phyloP scores from a whole-genome alignment of 1,284 basidiomycete genomes.

The Mycosarcoma mackinlayi region DNA sequence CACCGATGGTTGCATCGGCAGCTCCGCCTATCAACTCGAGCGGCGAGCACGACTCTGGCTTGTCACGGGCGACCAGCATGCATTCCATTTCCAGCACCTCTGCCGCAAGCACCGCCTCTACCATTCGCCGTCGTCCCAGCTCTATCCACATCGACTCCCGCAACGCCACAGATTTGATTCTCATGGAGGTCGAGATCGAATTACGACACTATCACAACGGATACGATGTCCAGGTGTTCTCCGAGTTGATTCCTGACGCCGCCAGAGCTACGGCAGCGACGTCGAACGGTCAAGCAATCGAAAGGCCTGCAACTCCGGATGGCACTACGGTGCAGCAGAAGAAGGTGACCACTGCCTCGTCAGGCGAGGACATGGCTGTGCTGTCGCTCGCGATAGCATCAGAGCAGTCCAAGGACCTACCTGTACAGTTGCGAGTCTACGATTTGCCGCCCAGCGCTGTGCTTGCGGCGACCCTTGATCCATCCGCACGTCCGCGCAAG shows the following conservation, averaged over 20 bases:
- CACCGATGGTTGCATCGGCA: conserved; percentile 22
- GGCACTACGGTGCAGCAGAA: neutral
- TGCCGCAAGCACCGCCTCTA: conserved; percentile 26
- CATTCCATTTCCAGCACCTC: conserved; percentile 42
- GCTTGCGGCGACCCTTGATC: conserved; percentile 63
- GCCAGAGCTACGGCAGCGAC: neutral
- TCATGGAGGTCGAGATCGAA: conserved; percentile 64
- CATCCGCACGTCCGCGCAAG: conserved; percentile 57
- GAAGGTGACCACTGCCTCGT: too few relatives aligned
- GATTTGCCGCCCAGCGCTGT: conserved; percentile 65
- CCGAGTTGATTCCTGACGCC: conserved; percentile 23
- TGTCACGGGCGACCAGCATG: conserved; percentile 52
- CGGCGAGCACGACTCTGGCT: conserved; percentile 19
- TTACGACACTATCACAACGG: conserved; percentile 63
- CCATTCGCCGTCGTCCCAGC: conserved; percentile 41
- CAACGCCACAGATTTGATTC: conserved; percentile 41
- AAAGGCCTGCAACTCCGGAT: conserved; percentile 13
- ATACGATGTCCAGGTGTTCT: conserved; percentile 59
- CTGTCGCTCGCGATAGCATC: conserved; percentile 34
- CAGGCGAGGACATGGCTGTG: neutral
- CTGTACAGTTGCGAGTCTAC: conserved; percentile 51
- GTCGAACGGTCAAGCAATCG: neutral
- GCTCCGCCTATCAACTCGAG: conserved; percentile 32
- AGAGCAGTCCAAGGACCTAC: conserved; percentile 41
- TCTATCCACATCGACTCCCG: conserved; percentile 45